Evolutionary conservation across 1,284 basidiomycete genomes (phyloP), one percentile per base, ranked within the genome.

Genomic region (Schizophyllum commune): DNA sequence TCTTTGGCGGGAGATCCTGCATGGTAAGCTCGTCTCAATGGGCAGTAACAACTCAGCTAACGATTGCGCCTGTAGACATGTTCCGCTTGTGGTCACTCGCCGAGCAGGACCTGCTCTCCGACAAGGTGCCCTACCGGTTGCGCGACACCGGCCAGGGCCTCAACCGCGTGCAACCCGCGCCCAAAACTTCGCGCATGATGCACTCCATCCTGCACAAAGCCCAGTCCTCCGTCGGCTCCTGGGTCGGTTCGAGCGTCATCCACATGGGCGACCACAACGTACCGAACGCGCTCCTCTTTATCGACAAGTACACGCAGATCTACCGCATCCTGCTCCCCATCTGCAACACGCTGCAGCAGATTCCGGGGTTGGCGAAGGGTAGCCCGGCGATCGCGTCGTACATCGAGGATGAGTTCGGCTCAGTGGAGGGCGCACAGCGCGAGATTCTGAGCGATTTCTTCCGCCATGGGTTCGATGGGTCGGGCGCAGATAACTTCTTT

Each of bases 171-270:
- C 91, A 92, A 70, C 82, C 85, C 0, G 83, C 90, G 5, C 91
- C 91, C 11, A 92, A 91, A 72, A 92, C 91, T 0, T 85, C 89
- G 13, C 83, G 88, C 21, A 85, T 90, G 83, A 92, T 92, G 90
- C 88, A 91, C 69, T 81, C 79, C 21, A 91, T 92, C 66, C 81
- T 92, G 32, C 82, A 91, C 65, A 86, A 87, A 66, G 89, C 90
- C 0, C 90, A 92, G 67, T 79, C 81, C 63, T 87, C 85, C 65
- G 84, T 92, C 13, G 91, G 90, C 0, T 80, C 80, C 53, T 92
- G 91, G 90, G 82, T 92, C 60, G 91, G 91, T 39, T 85, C 76
- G 5, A 77, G 77, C 51, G 75, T 82, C 71, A 66, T 79, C 73
- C 82, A 85, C 68, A 84, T 84, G 82, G 83, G 83, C 33, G 91